These are phyloP conservation scores for Trichophyton verrucosum DNA, from an alignment of 2,329 filamentous ascomycete species.

Conservation along the genomic window DNA sequence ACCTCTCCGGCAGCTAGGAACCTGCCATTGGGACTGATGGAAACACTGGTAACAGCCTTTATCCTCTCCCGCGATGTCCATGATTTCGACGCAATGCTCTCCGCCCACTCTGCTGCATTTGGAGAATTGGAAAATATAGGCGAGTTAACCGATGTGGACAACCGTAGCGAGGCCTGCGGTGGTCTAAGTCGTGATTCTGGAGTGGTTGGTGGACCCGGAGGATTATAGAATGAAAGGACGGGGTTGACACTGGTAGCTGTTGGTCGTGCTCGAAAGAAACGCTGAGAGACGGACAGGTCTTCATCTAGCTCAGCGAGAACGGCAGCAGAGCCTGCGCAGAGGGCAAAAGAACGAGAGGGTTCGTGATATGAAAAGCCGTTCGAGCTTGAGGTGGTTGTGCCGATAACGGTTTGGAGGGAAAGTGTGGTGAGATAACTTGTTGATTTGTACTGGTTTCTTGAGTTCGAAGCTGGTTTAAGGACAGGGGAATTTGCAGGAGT, in stretches of 20 bases:
- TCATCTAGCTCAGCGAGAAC: slow-evolving; percentile 72
- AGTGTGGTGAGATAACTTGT: slow-evolving; percentile 39
- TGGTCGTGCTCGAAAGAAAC: slow-evolving; percentile 81
- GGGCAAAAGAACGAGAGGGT: slow-evolving; percentile 61
- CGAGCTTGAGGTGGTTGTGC: slow-evolving; percentile 73
- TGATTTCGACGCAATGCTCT: slow-evolving; percentile 52
- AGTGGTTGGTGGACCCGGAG: slow-evolving; percentile 45
- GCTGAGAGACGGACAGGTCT: slow-evolving; percentile 53
- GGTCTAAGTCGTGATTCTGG: slow-evolving; percentile 47
- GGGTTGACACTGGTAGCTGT: slow-evolving; percentile 54
- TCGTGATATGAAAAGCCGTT: slow-evolving; percentile 76
- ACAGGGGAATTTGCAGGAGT: slow-evolving; percentile 69
- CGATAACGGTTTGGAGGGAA: slow-evolving; percentile 71
- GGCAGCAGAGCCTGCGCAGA: slow-evolving; percentile 86
- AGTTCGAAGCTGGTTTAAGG: slow-evolving; percentile 42
- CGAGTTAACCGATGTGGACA: slow-evolving; percentile 25
- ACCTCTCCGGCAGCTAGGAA: slow-evolving; percentile 84
- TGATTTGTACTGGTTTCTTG: slow-evolving; percentile 48
- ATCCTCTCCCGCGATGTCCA: slow-evolving; percentile 86
- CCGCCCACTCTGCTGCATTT: slow-evolving; percentile 39
- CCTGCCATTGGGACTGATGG: slow-evolving; percentile 73
- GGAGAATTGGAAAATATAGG: slow-evolving; percentile 19
- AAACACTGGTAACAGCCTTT: slow-evolving; percentile 84
- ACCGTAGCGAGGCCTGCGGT: slow-evolving; percentile 34
- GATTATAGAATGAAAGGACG: slow-evolving; percentile 41